Evolutionary conservation across 257 asterid genomes (phyloP), one percentile per base, ranked within the genome.

Genomic region (Thymus quinquecostatus): DNA sequence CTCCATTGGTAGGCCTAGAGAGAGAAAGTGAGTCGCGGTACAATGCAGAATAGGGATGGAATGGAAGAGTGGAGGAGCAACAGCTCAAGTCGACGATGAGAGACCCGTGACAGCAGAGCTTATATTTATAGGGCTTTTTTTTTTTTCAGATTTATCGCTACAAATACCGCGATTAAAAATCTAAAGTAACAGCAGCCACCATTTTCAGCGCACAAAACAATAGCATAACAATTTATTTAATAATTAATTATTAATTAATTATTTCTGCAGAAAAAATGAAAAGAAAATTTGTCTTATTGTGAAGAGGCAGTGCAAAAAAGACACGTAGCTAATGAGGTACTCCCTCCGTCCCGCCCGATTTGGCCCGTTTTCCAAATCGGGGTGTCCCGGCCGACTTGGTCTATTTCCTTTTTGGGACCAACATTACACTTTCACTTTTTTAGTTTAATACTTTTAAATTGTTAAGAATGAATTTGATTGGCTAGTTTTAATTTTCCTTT

Each of bases 1-100:
- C 79, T 80, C 88, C 88, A 83, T 83, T 59, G 79, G 30, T 4
- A 6, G 5, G 3, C 12, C 48, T 43, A 53, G 30, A 6, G 59
- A 64, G 67, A 55, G 28, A 70, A 53, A 61, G 55, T 36, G 2
- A 56, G 66, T 21, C 28, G 45, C 2, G 12, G 40, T 38, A 53
- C 41, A 32, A 73, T 27, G 66, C 53, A 61, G 21, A 63, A 61
- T 4, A 2, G 28, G n/a, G 40, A 61, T 4, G 6, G 28, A 55
- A 68, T 34, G 6, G 64, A 43, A 51, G 28, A 40, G 2, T 14
- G 51, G 40, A 43, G 72, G 7, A 38, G 41, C 43, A 10, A 44
- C 13, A 13, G 60, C 27, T 47, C 72, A 64, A 64, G 34, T 59
- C 33, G 73, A 71, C 75, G 21, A 21, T 21, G 21, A 21, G 78